Evolutionary conservation across 2,329 filamentous ascomycete species (phyloP).

Genomic region (Ceratocystis ficicola): DNA sequence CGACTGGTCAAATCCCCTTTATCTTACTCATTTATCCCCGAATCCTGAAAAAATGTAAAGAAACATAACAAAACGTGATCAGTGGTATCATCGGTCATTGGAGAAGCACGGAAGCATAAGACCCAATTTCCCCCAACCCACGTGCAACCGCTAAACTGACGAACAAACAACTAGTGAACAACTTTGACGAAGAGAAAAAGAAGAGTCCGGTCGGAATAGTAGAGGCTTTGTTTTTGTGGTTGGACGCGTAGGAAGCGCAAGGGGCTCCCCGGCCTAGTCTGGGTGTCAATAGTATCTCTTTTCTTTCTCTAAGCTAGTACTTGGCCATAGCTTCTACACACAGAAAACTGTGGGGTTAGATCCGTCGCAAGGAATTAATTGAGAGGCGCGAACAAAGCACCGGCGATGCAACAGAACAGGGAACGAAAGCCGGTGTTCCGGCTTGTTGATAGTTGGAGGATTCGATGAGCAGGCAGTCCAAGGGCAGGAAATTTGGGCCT

Average conservation of each 20-base stretch:
- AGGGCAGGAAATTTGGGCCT: background rate
- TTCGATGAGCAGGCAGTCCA: background rate
- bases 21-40: background rate
- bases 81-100: background rate
- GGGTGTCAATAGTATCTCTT: background rate
- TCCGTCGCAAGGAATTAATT: background rate
- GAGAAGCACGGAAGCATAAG: background rate
- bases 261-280: background rate
- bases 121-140: background rate
- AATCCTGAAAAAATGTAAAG: background rate
- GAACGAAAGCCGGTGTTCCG: background rate
- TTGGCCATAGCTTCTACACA: slow-evolving; percentile 2
- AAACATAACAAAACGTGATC: background rate
- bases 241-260: background rate
- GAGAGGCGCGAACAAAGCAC: background rate
- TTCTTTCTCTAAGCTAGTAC: background rate
- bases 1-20: background rate
- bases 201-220: background rate
- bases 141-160: background rate
- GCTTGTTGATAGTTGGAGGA: background rate
- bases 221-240: background rate
- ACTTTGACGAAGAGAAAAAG: background rate
- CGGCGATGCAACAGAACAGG: background rate
- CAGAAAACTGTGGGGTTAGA: background rate
- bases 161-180: background rate